Base-by-base conservation (phyloP, 345 rosid genomes). In the Brassica rapa region DNA sequence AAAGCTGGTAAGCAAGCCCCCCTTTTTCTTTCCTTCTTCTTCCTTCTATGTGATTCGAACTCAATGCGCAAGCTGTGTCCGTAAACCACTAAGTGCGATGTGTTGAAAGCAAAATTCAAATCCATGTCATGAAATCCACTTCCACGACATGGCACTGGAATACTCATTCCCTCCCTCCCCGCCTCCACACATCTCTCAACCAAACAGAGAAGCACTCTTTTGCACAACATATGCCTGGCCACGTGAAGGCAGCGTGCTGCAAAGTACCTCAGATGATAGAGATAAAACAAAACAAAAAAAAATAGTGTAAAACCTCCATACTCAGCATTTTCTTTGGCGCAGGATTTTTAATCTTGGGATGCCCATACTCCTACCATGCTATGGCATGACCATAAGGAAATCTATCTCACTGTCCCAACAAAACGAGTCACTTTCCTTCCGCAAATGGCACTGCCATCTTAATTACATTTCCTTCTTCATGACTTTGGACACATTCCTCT, bases 311-410 rank as follows among this genome's bases (percentile, higher is more conserved):
- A 85, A 87, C 84, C 92, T 91, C 94, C 92, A 82, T 88, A 79
- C 88, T 91, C 91, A 91, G 83, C 90, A 85, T 90, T 89, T 92
- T 92, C 91, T 92, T 94, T 94, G 97, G 73, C 91, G 94, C 98
- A 94, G 96, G 97, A 84, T 87, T 78, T 70, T 3, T 27, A 27
- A 27, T 27, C 30, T 27, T 27, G 30, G 30, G 30, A 27, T 27
- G 30, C 30, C 30, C 3, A 27, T 27, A 27, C 30, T 27, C 30
- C 30, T 4, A 27, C 86, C 63, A 81, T 88, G 82, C 82, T n/a
- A n/a, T n/a, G n/a, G n/a, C n/a, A n/a, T n/a, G n/a, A 85, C 41
- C 41, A 0, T 84, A 82, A 83, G 83, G 87, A 81, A 5, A 27
- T 84, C 76, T 75, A 74, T 86, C 85, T 80, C 82, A 80, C 35